Base-by-base conservation (phyloP, 805 yeast genomes). In the Schizosaccharomyces lindneri region DNA sequence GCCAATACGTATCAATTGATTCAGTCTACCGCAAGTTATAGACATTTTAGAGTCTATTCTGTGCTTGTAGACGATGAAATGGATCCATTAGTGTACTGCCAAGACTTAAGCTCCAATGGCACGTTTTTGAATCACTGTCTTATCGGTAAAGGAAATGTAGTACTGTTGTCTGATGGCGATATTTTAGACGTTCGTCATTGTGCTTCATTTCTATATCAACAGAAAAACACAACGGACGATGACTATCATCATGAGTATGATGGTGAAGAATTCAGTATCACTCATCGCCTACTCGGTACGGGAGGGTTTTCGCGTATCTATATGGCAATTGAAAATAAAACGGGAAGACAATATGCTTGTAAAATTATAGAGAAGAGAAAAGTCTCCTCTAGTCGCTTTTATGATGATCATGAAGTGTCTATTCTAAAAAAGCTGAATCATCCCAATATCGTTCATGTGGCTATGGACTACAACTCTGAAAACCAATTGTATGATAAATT, bases 61-160 rank as follows among this genome's bases (percentile, higher is more conserved):
- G 64, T 66, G 13, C 60, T 62, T 17, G 65, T 66, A 48, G 68
- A 66, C 57, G 64, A 66, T n/a, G 46, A 59, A 11, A 55, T 61
- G 24, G 39, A 62, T n/a, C 66, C 67, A 2, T 57, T 65, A 43
- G 64, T 66, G 9, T 66, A 66, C 55, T 65, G 68, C 61, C 61
- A 62, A 62, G 68, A 66, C 43, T 59, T 61, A 17, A 64, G 66
- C 51, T 61, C 66, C 17, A 66, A 66, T 59, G 68, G 68, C 4
- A 66, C 68, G 9, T 66, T 64, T 39, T 63, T 62, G 39, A 66
- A 66, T 57, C 64, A 64, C 31, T 48, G 60, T 19, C 32, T 63
- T 6, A 63, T 66, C n/a, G 67, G 68, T 7, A 46, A 43, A 15
- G 63, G 63, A 21, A 36, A 59, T 11, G 60, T 63, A 17, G 65